Percentiles rank a stretch among this genome's conserved stretches.
phyloP scores from a whole-genome alignment of 1,284 basidiomycete genomes.

The Fomitopsis palustris region DNA sequence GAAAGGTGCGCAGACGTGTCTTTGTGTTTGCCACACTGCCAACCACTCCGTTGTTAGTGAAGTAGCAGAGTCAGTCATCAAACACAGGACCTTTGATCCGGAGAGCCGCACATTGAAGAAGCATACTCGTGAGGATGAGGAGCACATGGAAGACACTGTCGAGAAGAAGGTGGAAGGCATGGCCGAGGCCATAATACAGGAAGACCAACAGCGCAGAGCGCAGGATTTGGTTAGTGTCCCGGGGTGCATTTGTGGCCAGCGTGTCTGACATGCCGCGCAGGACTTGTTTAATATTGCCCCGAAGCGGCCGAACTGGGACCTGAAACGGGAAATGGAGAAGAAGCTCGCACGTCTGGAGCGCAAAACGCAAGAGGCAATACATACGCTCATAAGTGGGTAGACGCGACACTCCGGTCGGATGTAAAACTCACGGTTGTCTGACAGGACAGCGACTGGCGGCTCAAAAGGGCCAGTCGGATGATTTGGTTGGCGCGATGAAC shows the following conservation, averaged over 20 bases:
- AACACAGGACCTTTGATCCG: constrained; percentile 84
- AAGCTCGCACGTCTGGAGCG: constrained; percentile 87
- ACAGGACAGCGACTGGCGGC: constrained; percentile 73
- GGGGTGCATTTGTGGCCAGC: background rate
- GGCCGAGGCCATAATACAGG: constrained; percentile 78
- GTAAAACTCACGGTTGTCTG: constrained; percentile 17
- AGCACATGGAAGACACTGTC: constrained; percentile 76
- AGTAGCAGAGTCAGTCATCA: constrained; percentile 54
- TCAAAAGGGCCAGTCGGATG: constrained; percentile 74
- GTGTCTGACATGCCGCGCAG: constrained; percentile 37
- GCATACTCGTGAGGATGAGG: constrained; percentile 46
- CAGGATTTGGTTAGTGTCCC: constrained; percentile 79
- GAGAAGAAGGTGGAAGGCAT: constrained; percentile 84
- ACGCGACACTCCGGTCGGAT: background rate
- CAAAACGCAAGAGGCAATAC: constrained; percentile 88
- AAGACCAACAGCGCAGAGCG: constrained; percentile 80
- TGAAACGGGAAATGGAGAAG: constrained; percentile 92
- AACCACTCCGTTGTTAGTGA: constrained; percentile 10
- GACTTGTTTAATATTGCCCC: constrained; percentile 97
- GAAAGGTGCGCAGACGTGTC: constrained; percentile 33
- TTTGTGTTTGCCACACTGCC: background rate
- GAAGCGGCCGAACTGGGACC: constrained; percentile 94
- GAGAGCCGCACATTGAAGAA: constrained; percentile 76
- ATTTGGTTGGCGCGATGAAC: constrained; percentile 75
- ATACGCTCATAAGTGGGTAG: constrained; percentile 84